Percentiles rank a stretch among this genome's conserved stretches.
Conservation (phyloP, 805 yeast species). For the Huiozyma naganishii region DNA sequence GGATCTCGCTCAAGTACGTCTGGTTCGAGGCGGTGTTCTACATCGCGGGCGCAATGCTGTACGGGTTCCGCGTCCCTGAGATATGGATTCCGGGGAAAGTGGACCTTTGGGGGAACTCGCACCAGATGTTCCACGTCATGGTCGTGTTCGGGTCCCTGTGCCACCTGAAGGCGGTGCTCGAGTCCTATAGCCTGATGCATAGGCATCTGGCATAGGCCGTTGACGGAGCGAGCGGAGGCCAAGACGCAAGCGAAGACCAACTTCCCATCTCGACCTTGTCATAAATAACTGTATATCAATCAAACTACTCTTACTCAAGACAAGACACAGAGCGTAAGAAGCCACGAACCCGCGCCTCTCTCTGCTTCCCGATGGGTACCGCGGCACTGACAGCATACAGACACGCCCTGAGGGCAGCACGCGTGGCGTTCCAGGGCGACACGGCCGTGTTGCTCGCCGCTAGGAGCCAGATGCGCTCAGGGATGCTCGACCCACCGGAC, state of each 20-base stretch:
- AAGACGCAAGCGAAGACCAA: not conserved
- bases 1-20: slow-evolving; percentile 55
- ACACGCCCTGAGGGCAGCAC: slow-evolving; percentile 55
- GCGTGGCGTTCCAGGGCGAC: slow-evolving; percentile 42
- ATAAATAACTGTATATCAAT: no score
- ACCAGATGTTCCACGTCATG: slow-evolving; percentile 70
- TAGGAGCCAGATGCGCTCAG: slow-evolving; percentile 45
- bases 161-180: slow-evolving; percentile 59
- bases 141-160: slow-evolving; percentile 70
- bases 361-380: not conserved
- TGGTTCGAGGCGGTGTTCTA: slow-evolving; percentile 62
- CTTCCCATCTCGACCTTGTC: not conserved
- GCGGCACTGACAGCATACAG: slow-evolving; percentile 40
- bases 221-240: no score
- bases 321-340: no score
- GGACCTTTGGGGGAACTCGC: slow-evolving; percentile 69
- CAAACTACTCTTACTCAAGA: no score
- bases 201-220: slow-evolving; percentile 3
- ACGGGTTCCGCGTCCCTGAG: slow-evolving; percentile 77
- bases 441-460: slow-evolving; percentile 44
- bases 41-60: slow-evolving; percentile 65
- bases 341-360: no score
- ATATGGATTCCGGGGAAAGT: slow-evolving; percentile 49
- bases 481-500: slow-evolving; percentile 38
- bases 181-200: slow-evolving; percentile 38